A percentile compares a stretch with the other conserved stretches of the same genome.
Conservation (phyloP, 805 yeast genomes). For the Middelhovenomyces tepae region DNA sequence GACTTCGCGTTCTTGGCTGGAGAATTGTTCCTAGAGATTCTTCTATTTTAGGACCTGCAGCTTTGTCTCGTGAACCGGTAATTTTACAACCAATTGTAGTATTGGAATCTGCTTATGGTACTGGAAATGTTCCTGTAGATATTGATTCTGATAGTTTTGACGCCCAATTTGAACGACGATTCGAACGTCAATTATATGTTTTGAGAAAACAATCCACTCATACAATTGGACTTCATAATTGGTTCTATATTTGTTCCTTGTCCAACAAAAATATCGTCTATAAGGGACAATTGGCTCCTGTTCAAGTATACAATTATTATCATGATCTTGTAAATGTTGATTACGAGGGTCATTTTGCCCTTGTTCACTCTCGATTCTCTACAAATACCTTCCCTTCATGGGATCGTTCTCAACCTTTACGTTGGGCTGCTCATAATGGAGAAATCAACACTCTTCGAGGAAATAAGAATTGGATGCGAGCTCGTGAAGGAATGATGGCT, state of each 20-base stretch:
- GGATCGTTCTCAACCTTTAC: conserved; percentile 98
- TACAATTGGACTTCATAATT: conserved; percentile 86
- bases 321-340: conserved; percentile 87
- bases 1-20: conserved; percentile 86
- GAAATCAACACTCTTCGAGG: conserved; percentile 96
- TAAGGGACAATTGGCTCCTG: conserved; percentile 96
- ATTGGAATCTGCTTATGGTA: conserved; percentile 41
- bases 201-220: conserved; percentile 85
- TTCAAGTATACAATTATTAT: conserved; percentile 90
- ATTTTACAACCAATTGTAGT: conserved; percentile 92
- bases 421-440: conserved; percentile 98
- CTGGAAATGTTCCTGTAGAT: conserved; percentile 26
- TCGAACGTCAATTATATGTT: conserved; percentile 77
- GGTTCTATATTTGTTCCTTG: conserved; percentile 95
- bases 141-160: conserved; percentile 44
- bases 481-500: conserved; percentile 94
- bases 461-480: conserved; percentile 98
- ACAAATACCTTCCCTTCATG: conserved; percentile 99
- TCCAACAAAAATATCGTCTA: conserved; percentile 85
- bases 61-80: conserved; percentile 84
- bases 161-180: conserved; percentile 46
- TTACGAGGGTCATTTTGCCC: conserved; percentile 89
- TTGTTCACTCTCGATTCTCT: conserved; percentile 95
- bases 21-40: conserved; percentile 91
- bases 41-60: conserved; percentile 90